A percentile compares a stretch with the other conserved stretches of the same genome.
phyloP scores from a whole-genome alignment of 2,329 filamentous ascomycete genomes.

The Emergomyces pasteurianus region DNA sequence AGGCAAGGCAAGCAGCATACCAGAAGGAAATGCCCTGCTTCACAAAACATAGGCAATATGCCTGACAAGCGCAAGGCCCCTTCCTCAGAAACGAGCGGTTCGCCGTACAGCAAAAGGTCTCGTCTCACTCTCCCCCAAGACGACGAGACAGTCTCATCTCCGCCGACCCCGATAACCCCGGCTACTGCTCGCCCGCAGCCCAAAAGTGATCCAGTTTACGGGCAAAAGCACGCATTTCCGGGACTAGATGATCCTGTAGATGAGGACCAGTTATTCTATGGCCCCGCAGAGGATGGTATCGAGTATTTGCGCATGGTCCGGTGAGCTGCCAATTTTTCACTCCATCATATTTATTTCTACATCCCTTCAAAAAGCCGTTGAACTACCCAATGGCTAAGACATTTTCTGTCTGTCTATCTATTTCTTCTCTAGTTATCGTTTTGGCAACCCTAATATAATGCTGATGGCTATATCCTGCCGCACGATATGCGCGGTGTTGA shows the following conservation, averaged over 20 bases:
- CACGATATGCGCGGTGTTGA: not conserved
- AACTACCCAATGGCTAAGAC: not conserved
- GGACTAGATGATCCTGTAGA: slow-evolving; percentile 41
- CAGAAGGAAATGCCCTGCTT: not conserved
- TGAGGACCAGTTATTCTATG: slow-evolving; percentile 51
- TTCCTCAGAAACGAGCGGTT: not conserved
- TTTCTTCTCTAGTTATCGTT: not conserved
- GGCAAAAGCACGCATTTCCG: slow-evolving; percentile 61
- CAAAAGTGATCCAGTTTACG: slow-evolving; percentile 51
- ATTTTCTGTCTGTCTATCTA: not conserved
- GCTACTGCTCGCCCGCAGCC: slow-evolving; percentile 21
- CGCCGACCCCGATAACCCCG: slow-evolving; percentile 7
- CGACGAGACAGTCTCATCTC: slow-evolving; percentile 11
- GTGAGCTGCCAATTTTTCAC: slow-evolving; percentile 32
- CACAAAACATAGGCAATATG: not conserved
- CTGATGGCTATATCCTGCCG: slow-evolving; percentile 3
- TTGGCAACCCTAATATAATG: not conserved
- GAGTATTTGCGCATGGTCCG: slow-evolving; percentile 60
- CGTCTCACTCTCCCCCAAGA: not conserved
- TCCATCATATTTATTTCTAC: slow-evolving; percentile 18
- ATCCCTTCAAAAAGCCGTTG: not conserved
- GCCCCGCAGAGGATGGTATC: slow-evolving; percentile 55
- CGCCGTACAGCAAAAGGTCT: not conserved
- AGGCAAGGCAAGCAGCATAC: not conserved
- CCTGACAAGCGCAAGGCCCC: slow-evolving; percentile 1